Evolutionary conservation across 495 filamentous ascomycete species (phyloP).

Genomic region (Penicillium crystallinum): DNA sequence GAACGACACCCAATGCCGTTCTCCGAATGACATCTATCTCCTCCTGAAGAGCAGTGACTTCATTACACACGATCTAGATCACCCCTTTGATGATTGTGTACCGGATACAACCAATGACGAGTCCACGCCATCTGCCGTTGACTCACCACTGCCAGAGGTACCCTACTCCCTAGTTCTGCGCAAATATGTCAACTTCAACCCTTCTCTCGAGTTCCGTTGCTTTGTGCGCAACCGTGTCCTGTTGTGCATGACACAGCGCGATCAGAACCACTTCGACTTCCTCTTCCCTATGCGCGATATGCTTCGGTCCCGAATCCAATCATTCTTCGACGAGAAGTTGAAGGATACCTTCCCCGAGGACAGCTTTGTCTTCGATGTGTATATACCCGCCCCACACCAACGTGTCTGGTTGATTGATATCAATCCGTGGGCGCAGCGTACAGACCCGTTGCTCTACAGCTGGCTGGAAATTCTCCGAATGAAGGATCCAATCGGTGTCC

Average conservation of each 20-base stretch:
- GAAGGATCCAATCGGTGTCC: slow-evolving; percentile 47
- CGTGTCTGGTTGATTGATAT: slow-evolving; percentile 86
- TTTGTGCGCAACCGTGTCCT: slow-evolving; percentile 79
- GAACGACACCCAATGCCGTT: slow-evolving; percentile 84
- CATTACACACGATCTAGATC: slow-evolving; percentile 87
- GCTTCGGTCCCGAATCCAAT: slow-evolving; percentile 55
- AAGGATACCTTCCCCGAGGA: slow-evolving; percentile 75
- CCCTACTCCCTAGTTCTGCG: slow-evolving; percentile 72
- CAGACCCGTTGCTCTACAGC: slow-evolving; percentile 82
- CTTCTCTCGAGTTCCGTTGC: slow-evolving; percentile 87
- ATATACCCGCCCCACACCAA: slow-evolving; percentile 73
- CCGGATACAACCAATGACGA: slow-evolving; percentile 26
- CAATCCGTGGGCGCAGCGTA: slow-evolving; percentile 89
- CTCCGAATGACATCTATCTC: slow-evolving; percentile 86
- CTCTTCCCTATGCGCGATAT: slow-evolving; percentile 58
- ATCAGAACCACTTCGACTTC: slow-evolving; percentile 86
- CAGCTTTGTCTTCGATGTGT: slow-evolving; percentile 84
- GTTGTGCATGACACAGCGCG: slow-evolving; percentile 81
- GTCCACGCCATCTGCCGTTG: background rate
- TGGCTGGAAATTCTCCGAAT: slow-evolving; percentile 82
- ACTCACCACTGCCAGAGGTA: slow-evolving; percentile 33
- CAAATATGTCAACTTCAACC: slow-evolving; percentile 81
- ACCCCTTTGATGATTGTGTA: slow-evolving; percentile 79
- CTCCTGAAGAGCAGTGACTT: slow-evolving; percentile 91
- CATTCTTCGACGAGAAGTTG: slow-evolving; percentile 69